Evolutionary conservation across 208 protist genomes (phyloP).

Genomic region (Trypanosoma boissoni): DNA sequence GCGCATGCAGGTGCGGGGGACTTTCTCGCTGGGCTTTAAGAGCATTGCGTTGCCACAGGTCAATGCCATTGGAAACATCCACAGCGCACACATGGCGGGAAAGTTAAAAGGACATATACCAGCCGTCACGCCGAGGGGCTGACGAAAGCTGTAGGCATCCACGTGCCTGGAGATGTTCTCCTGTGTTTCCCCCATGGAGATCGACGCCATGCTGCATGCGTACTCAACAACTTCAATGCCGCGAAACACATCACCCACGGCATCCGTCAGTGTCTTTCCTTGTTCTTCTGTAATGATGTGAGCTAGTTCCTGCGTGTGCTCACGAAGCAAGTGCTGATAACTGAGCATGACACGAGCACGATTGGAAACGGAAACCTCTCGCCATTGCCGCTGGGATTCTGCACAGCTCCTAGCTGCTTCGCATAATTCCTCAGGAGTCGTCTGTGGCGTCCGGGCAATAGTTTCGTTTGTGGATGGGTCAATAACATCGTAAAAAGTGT

Average conservation of each 20-base stretch:
- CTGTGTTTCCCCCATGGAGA: slow-evolving; percentile 89
- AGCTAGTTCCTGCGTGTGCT: slow-evolving; percentile 66
- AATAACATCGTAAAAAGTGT: slow-evolving; percentile 38
- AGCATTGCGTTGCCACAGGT: slow-evolving; percentile 91
- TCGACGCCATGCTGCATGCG: slow-evolving; percentile 44
- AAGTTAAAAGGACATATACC: slow-evolving; percentile 90
- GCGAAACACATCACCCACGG: slow-evolving; percentile 88
- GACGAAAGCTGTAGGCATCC: slow-evolving; percentile 81
- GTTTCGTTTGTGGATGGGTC: slow-evolving; percentile 87
- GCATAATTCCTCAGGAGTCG: slow-evolving; percentile 79
- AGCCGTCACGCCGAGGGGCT: slow-evolving; percentile 90
- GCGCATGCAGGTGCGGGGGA: slow-evolving; percentile 45
- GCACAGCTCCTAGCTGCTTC: slow-evolving; percentile 39
- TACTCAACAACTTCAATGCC: slow-evolving; percentile 94
- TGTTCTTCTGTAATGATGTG: slow-evolving; percentile 80
- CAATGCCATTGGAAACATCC: slow-evolving; percentile 91
- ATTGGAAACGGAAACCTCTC: slow-evolving; percentile 47
- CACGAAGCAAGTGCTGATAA: slow-evolving; percentile 59
- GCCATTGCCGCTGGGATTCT: slow-evolving; percentile 55
- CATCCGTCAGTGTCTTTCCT: slow-evolving; percentile 89
- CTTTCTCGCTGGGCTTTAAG: slow-evolving; percentile 91
- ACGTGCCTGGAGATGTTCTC: slow-evolving; percentile 74
- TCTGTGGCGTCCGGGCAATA: slow-evolving; percentile 52
- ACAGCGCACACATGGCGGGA: slow-evolving; percentile 90
- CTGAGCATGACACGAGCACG: slow-evolving; percentile 71